Base-by-base conservation (phyloP, 768 basidiomycete species). In the Collybiopsis confluens region DNA sequence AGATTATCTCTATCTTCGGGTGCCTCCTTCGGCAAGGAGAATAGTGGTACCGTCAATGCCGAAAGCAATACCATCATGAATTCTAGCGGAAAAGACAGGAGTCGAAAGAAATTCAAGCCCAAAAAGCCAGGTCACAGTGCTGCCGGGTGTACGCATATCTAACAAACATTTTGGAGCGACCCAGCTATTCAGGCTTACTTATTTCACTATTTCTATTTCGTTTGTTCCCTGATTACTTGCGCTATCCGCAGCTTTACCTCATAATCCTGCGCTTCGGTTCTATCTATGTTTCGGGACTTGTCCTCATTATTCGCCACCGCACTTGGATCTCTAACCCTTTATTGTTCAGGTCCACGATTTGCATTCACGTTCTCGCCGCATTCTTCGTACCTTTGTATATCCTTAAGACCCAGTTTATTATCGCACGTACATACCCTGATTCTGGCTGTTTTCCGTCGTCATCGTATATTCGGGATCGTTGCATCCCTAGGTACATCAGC, bases 101-200 rank as follows among this genome's bases (percentile, higher is more conserved):
- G 13, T 24, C 26, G 43, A 24, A 53, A 53, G 43, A 53, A 53
- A 35, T 4, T 23, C 10, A 52, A 52, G 28, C n/a, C 20, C 33
- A 45, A 45, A 41, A 53, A 37, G 23, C 43, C 21, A 53, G n/a
- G n/a, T n/a, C n/a, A n/a, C n/a, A n/a, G n/a, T 33, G 6, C 30
- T 33, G 30, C 13, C 30, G 30, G 13, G 30, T 13, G 30, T 33
- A 33, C 30, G 30, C n/a, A n/a, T n/a, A n/a, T n/a, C n/a, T n/a
- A n/a, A n/a, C n/a, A n/a, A n/a, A n/a, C n/a, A n/a, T n/a, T n/a
- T n/a, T n/a, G n/a, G n/a, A n/a, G n/a, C n/a, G n/a, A n/a, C n/a
- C n/a, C n/a, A n/a, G n/a, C n/a, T n/a, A n/a, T n/a, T n/a, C n/a
- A n/a, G n/a, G n/a, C n/a, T n/a, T n/a, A n/a, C 5, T 44, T 44